phyloP scores from a whole-genome alignment of 345 rosid species.

The Gossypium thurberi region DNA sequence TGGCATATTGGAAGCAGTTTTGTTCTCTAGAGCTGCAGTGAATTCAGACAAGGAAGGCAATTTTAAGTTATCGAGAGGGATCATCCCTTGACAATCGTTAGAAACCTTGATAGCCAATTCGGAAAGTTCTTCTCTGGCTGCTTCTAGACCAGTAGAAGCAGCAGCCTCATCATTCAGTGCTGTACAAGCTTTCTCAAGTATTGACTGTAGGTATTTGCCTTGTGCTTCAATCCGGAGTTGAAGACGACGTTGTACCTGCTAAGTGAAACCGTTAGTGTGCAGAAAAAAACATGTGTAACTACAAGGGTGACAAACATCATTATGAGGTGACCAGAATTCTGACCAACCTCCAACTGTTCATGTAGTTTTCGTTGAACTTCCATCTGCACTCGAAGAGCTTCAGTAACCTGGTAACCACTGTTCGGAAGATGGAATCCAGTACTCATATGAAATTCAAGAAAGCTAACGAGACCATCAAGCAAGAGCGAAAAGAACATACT shows the following conservation, averaged over 20 bases:
- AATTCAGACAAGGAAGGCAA: constrained; percentile 57
- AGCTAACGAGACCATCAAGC: not conserved
- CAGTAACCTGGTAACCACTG: constrained; percentile 83
- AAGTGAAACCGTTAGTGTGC: constrained; percentile 12
- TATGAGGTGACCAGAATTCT: not conserved
- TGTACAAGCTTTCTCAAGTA: constrained; percentile 91
- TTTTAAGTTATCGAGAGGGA: constrained; percentile 40
- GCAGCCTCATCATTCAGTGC: constrained; percentile 67
- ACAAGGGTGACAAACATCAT: too few relatives aligned
- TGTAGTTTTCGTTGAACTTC: constrained; percentile 93
- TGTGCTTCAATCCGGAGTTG: constrained; percentile 90
- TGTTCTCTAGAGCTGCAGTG: constrained; percentile 51
- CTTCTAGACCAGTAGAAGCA: constrained; percentile 63
- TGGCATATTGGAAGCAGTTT: constrained; percentile 32
- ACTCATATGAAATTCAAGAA: not conserved
- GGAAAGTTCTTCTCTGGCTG: constrained; percentile 80
- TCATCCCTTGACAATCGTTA: constrained; percentile 41
- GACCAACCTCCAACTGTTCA: constrained; percentile 87
- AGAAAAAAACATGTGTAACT: too few relatives aligned
- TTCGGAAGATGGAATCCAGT: constrained; percentile 24
- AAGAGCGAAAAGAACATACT: constrained; percentile 42
- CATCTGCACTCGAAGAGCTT: constrained; percentile 93
- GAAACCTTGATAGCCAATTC: constrained; percentile 74
- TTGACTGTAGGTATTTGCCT: constrained; percentile 74
- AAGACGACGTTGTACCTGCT: constrained; percentile 78